These are phyloP conservation scores for Xanthoparmelia taractica DNA, from an alignment of 495 filamentous ascomycete genomes.

Conservation along the genomic window DNA sequence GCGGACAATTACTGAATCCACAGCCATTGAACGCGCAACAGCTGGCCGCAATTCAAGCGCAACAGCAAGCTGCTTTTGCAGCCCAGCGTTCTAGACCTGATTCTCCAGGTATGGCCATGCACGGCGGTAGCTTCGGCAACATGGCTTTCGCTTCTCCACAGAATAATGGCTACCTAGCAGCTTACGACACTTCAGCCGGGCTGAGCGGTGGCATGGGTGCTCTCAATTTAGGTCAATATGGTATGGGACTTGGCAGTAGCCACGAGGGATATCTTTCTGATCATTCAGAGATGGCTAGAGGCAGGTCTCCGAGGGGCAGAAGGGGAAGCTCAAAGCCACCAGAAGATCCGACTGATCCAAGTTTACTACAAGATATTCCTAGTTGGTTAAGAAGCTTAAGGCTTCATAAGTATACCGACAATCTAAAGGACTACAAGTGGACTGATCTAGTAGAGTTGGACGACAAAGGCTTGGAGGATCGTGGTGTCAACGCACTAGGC, in stretches of 20 bases:
- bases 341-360: slow-evolving; percentile 91
- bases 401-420: slow-evolving; percentile 97
- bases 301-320: slow-evolving; percentile 84
- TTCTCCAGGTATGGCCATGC: slow-evolving; percentile 84
- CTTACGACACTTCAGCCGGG: slow-evolving; percentile 70
- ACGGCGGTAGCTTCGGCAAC: slow-evolving; percentile 53
- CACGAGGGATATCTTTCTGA: slow-evolving; percentile 90
- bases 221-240: slow-evolving; percentile 69
- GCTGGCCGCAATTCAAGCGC: slow-evolving; percentile 74
- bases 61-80: slow-evolving; percentile 69
- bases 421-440: slow-evolving; percentile 95
- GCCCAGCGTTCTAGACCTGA: slow-evolving; percentile 83
- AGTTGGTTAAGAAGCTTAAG: slow-evolving; percentile 91
- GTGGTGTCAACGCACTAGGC: slow-evolving; percentile 90
- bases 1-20: slow-evolving; percentile 75
- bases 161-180: slow-evolving; percentile 89
- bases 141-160: slow-evolving; percentile 83
- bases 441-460: slow-evolving; percentile 85
- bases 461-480: slow-evolving; percentile 86
- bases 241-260: slow-evolving; percentile 47
- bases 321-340: slow-evolving; percentile 95
- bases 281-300: slow-evolving; percentile 81
- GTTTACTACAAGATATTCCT: slow-evolving; percentile 88
- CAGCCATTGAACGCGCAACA: slow-evolving; percentile 83
- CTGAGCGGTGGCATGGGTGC: slow-evolving; percentile 66